phyloP scores from a whole-genome alignment of 805 yeast genomes.

The Scheffersomyces coipomensis region DNA sequence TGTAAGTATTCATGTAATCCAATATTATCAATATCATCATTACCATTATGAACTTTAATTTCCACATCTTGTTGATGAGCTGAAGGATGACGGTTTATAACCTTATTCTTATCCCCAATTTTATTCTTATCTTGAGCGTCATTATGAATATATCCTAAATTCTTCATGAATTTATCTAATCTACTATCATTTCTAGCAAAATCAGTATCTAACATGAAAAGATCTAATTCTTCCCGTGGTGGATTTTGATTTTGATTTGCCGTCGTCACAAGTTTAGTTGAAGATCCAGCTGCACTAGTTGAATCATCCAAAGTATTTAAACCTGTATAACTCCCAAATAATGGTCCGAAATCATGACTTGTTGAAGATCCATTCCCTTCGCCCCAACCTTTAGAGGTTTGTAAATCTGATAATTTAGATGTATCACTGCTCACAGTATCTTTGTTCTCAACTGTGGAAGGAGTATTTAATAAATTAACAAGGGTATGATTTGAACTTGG shows the following conservation, averaged over 20 bases:
- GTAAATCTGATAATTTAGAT: background rate
- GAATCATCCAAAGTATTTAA: background rate
- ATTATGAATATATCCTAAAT: slow-evolving; percentile 10
- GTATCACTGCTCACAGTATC: background rate
- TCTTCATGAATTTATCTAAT: slow-evolving; percentile 11
- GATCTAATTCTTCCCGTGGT: slow-evolving; percentile 10
- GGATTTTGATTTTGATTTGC: background rate
- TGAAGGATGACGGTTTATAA: background rate
- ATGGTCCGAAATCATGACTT: background rate
- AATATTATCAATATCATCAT: slow-evolving; percentile 3
- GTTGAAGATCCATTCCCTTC: background rate
- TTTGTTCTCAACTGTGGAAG: background rate
- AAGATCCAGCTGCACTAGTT: too few relatives aligned
- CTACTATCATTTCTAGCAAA: slow-evolving; percentile 9
- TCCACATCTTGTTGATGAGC: background rate
- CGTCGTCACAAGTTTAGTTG: background rate
- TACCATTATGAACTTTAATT: background rate
- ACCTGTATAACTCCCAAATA: background rate
- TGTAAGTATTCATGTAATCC: slow-evolving; percentile 8
- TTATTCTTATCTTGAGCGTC: background rate
- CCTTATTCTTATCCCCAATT: background rate
- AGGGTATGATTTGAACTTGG: slow-evolving; percentile 4
- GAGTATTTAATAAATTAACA: slow-evolving; percentile 9
- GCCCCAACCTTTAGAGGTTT: background rate
- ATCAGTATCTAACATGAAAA: slow-evolving; percentile 14